Conservation (phyloP, 768 basidiomycete species). For the Phaeotremella fagi region DNA sequence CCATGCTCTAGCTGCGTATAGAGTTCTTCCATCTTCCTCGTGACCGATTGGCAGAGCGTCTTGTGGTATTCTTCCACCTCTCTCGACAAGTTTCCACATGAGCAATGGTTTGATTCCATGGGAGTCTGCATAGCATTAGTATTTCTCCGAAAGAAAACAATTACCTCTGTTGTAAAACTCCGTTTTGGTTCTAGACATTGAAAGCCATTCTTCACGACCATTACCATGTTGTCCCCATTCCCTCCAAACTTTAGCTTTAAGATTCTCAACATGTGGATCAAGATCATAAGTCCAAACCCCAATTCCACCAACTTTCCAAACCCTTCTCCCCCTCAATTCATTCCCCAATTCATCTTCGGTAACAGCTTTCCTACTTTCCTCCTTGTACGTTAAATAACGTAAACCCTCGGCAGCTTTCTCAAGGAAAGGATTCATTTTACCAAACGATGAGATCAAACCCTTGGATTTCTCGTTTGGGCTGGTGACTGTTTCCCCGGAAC, state of each 20-base stretch:
- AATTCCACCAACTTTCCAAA: constrained; percentile 36
- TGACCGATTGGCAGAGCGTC: constrained; percentile 42
- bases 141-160: not conserved
- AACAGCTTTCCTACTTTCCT: constrained; percentile 21
- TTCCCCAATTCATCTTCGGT: constrained; percentile 27
- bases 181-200: constrained; percentile 26
- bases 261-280: constrained; percentile 17
- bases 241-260: constrained; percentile 28
- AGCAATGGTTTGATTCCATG: constrained; percentile 36
- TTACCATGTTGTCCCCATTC: constrained; percentile 23
- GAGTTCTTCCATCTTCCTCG: constrained; percentile 30
- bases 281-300: constrained; percentile 35
- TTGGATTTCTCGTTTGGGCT: not conserved
- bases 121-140: constrained; percentile 16
- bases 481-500: constrained; percentile 10
- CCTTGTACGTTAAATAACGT: constrained; percentile 16
- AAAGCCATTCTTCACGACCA: constrained; percentile 27
- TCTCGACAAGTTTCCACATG: constrained; percentile 43
- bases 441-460: not conserved
- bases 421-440: constrained; percentile 17
- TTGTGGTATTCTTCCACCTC: constrained; percentile 21
- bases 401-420: constrained; percentile 23
- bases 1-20: constrained; percentile 41
- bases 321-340: constrained; percentile 30
- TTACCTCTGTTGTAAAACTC: constrained; percentile 28